Evolutionary conservation across 768 basidiomycete genomes (phyloP).

Genomic region (Auriscalpium vulgare): DNA sequence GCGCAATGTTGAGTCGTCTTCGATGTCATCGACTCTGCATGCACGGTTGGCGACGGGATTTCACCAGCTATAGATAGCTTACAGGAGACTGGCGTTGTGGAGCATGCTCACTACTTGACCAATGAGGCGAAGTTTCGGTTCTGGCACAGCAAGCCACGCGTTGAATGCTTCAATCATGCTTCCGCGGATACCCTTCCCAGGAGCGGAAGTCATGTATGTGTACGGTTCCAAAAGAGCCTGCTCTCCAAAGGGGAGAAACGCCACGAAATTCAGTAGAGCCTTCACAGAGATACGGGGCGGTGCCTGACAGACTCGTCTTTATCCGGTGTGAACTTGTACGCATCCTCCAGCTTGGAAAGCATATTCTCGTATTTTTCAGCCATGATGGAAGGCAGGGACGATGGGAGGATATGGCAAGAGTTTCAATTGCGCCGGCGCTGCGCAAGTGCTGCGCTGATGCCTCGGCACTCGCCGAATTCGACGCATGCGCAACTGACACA

Average conservation of each 20-base stretch:
- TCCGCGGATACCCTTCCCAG: constrained; percentile 88
- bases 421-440: no score
- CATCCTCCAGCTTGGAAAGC: constrained; percentile 1
- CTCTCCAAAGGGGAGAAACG: not conserved
- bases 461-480: no score
- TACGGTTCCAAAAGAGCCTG: constrained; percentile 78
- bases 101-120: constrained; percentile 85
- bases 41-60: not conserved
- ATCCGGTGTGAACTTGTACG: constrained; percentile 1
- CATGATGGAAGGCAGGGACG: not conserved
- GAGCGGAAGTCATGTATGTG: constrained; percentile 71
- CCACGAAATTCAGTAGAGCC: not conserved
- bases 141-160: constrained; percentile 77
- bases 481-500: no score
- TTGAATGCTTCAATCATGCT: constrained; percentile 92
- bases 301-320: constrained; percentile 3
- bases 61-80: constrained; percentile 16
- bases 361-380: constrained; percentile 12
- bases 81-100: constrained; percentile 92
- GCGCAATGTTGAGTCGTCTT: constrained; percentile 82
- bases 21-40: constrained; percentile 84
- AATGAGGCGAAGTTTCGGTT: constrained; percentile 63
- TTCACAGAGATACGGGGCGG: not conserved
- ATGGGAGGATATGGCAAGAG: no score
- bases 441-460: no score